These are phyloP conservation scores for Castanea sativa DNA, from an alignment of 306 rosid species.

Conservation along the genomic window DNA sequence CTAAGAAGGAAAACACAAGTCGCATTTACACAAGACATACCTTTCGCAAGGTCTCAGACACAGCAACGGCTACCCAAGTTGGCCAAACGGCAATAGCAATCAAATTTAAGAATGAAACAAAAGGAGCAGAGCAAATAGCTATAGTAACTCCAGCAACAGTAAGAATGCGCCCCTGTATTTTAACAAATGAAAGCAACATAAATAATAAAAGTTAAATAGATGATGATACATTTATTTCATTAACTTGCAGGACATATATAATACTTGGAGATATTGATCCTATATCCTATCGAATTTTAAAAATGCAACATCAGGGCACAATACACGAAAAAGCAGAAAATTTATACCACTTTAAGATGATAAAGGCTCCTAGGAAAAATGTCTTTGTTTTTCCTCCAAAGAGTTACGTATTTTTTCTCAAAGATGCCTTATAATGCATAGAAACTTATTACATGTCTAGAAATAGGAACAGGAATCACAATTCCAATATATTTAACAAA, in stretches of 20 bases:
- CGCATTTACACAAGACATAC: slow-evolving; percentile 32
- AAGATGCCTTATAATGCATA: too few species aligned
- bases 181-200: slow-evolving; percentile 24
- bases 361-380: too few species aligned
- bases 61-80: slow-evolving; percentile 73
- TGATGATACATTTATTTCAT: slow-evolving; percentile 1
- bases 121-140: slow-evolving; percentile 84
- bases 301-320: too few species aligned
- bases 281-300: too few species aligned
- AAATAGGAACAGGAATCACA: too few species aligned
- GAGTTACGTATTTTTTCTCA: too few species aligned
- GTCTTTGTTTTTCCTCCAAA: too few species aligned
- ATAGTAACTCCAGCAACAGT: slow-evolving; percentile 83
- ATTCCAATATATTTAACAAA: too few species aligned
- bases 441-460: too few species aligned
- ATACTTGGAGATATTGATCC: too few species aligned
- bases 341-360: too few species aligned
- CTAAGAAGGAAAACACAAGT: slow-evolving; percentile 4
- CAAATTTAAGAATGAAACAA: slow-evolving; percentile 72
- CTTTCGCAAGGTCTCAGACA: slow-evolving; percentile 88
- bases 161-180: slow-evolving; percentile 84
- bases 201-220: neutral
- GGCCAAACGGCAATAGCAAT: slow-evolving; percentile 86
- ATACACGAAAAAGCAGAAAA: too few species aligned
- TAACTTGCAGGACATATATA: neutral